Evolutionary conservation across 2,329 filamentous ascomycete species (phyloP).

Genomic region (Plenodomus biglobosus): DNA sequence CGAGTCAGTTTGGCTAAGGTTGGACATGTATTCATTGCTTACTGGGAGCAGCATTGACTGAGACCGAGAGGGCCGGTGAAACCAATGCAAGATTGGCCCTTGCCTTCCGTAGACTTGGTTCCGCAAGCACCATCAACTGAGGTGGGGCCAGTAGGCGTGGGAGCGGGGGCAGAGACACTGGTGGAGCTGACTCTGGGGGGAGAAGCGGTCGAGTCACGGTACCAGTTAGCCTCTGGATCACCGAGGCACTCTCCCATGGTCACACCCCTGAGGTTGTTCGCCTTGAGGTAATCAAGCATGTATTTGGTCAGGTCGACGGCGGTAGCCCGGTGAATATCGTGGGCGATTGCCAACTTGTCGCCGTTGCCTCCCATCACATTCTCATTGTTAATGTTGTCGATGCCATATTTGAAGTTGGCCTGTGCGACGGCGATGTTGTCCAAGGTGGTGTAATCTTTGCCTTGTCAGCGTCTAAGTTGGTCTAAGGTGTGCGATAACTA

Average conservation of each 20-base stretch:
- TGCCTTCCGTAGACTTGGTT: slow-evolving; percentile 1
- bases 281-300: slow-evolving; percentile 46
- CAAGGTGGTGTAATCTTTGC: slow-evolving; percentile 33
- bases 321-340: slow-evolving; percentile 53
- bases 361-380: neutral
- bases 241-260: slow-evolving; percentile 54
- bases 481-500: neutral
- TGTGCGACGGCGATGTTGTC: slow-evolving; percentile 38
- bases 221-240: slow-evolving; percentile 52
- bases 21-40: neutral
- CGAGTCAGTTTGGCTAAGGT: neutral
- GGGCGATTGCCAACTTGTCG: slow-evolving; percentile 56
- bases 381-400: slow-evolving; percentile 31
- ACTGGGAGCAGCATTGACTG: slow-evolving; percentile 49
- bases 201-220: slow-evolving; percentile 45
- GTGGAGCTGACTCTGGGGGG: slow-evolving; percentile 34
- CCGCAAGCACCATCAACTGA: slow-evolving; percentile 29
- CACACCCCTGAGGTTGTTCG: slow-evolving; percentile 47
- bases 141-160: slow-evolving; percentile 23
- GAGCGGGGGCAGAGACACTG: slow-evolving; percentile 12
- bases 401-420: slow-evolving; percentile 46
- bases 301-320: slow-evolving; percentile 48
- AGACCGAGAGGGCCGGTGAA: slow-evolving; percentile 24
- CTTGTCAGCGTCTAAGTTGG: slow-evolving; percentile 8
- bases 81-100: slow-evolving; percentile 23